A percentile compares a stretch with the other conserved stretches of the same genome.
Conservation (phyloP, 2,329 filamentous ascomycete species). For the Alternaria alternata region DNA sequence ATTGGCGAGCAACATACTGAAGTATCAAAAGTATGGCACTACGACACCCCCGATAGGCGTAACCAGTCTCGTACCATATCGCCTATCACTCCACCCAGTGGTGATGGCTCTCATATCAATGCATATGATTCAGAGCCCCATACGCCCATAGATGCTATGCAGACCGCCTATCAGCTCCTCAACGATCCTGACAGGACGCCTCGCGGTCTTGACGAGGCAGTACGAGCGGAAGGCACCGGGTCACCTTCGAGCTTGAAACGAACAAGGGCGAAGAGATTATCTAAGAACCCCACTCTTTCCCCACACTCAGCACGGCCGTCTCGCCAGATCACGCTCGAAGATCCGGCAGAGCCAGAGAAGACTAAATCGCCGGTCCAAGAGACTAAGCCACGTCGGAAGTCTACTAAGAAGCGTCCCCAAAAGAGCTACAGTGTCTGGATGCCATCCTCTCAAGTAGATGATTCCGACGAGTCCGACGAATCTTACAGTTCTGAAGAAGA, state of each 20-base stretch:
- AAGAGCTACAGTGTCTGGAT: constrained; percentile 61
- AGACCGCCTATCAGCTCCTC: constrained; percentile 19
- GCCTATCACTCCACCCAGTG: constrained; percentile 49
- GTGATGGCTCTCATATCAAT: constrained; percentile 45
- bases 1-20: constrained; percentile 65
- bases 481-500: constrained; percentile 38
- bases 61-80: constrained; percentile 42
- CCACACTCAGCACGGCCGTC: constrained; percentile 41
- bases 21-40: constrained; percentile 57
- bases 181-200: constrained; percentile 43
- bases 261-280: constrained; percentile 51
- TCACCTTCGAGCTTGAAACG: constrained; percentile 48
- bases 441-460: constrained; percentile 51
- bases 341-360: constrained; percentile 34
- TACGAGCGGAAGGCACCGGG: constrained; percentile 39
- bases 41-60: constrained; percentile 44
- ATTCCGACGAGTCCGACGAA: constrained; percentile 38
- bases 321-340: constrained; percentile 47
- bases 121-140: constrained; percentile 21
- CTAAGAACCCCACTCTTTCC: constrained; percentile 40
- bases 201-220: constrained; percentile 49
- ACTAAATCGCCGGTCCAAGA: constrained; percentile 24
- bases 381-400: constrained; percentile 37
- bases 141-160: constrained; percentile 27
- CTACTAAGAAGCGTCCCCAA: constrained; percentile 41